Evolutionary conservation across 208 protist species (phyloP), one percentile per base, ranked within the genome.

Genomic region (Lotmaria passim): DNA sequence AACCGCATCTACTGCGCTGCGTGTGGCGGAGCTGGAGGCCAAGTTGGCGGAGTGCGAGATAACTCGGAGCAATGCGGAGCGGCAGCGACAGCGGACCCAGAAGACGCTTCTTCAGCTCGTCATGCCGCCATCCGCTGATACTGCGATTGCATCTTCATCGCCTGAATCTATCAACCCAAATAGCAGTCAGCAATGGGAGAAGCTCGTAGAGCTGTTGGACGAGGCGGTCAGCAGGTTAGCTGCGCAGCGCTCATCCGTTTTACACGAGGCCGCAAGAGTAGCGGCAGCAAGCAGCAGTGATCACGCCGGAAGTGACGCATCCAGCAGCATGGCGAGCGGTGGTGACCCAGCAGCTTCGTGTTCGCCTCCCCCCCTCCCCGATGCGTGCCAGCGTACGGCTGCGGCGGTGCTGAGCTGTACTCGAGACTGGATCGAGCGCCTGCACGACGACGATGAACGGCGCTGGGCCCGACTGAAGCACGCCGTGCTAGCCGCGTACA

Each of bases 31-130:
- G 50, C 11, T 61, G 23, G 58, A 74, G 36, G 11, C 48, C 21
- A 73, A 66, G 24, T 62, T 76, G 0, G 24, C 44, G 1, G 65
- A 78, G 19, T 60, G 44, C 33, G 67, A 79, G 15, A 68, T 63
- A 7, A 55, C 26, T 1, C 38, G 66, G 33, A 31, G 31, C n/a
- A 38, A 24, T 11, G 59, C 52, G 5, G 56, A 83, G 44, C 34
- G 15, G 21, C 46, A 63, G 44, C 63, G 68, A 12, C 41, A 53
- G 26, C 53, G 14, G 44, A 12, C 46, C 14, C 64, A 78, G 57
- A 15, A 6, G 58, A 15, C 30, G 1, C 44, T 64, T 2, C 26
- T 69, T 6, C 24, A 38, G 17, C 58, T 72, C 3, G 24, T 72
- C 23, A 14, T 44, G 26, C 62, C 62, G 0, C 26, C 58, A 2